A percentile compares a stretch with the other conserved stretches of the same genome.
Evolutionary conservation across 768 basidiomycete genomes (phyloP).

Genomic region (Rhizopogon salebrosus): DNA sequence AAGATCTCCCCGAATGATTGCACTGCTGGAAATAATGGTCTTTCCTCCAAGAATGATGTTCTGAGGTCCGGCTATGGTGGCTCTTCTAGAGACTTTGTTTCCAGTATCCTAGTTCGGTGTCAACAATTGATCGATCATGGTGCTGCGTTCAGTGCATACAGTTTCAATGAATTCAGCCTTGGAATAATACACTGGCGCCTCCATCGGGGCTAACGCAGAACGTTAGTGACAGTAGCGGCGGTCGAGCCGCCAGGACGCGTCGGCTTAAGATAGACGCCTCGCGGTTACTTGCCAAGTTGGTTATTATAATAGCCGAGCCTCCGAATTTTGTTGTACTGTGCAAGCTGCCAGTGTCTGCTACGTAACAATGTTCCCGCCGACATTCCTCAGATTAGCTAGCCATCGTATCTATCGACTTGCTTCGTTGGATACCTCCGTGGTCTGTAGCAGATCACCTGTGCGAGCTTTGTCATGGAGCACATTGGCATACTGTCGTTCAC

Average conservation of each 20-base stretch:
- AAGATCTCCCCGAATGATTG: constrained; percentile 92
- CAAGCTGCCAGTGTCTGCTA: no score
- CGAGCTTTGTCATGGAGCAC: background rate
- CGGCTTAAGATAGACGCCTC: constrained; percentile 1
- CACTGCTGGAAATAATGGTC: constrained; percentile 87
- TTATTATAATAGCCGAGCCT: background rate
- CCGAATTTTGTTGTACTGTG: no score
- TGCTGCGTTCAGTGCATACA: constrained; percentile 34
- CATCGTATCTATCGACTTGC: background rate
- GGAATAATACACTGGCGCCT: constrained; percentile 72
- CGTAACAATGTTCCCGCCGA: background rate
- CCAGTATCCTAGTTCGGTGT: constrained; percentile 69
- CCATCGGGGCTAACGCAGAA: constrained; percentile 37
- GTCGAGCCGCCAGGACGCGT: constrained; percentile 12
- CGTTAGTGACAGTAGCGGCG: background rate
- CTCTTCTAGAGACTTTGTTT: constrained; percentile 91
- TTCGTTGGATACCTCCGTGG: background rate
- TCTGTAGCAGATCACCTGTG: background rate
- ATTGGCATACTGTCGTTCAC: background rate
- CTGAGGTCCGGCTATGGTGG: constrained; percentile 87
- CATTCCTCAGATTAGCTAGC: background rate
- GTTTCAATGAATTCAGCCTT: constrained; percentile 88
- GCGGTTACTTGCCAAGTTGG: no score
- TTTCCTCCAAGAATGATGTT: constrained; percentile 98
- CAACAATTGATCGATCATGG: background rate